Evolutionary conservation across 2,329 filamentous ascomycete genomes (phyloP), one percentile per base, ranked within the genome.

Genomic region (Exophiala calicioides): DNA sequence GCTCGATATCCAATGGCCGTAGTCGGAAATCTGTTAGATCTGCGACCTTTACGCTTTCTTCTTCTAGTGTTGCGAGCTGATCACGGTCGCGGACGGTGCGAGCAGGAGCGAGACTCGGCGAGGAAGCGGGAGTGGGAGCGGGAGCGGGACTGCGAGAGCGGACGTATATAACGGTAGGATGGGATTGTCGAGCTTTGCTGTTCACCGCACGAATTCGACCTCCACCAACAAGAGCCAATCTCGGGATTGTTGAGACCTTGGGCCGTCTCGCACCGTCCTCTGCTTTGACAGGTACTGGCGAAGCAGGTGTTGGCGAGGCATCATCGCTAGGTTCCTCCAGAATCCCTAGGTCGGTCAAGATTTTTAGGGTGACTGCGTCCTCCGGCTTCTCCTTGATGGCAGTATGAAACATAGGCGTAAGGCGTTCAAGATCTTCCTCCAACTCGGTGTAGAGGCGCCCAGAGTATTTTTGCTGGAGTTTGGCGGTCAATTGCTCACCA

Each of bases 1-100:
- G 38, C 18, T 50, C 35, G 16, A 46, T 42, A 8, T 40, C 23
- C 23, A 71, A 58, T 86, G 82, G 47, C 78, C 74, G 26, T 81
- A 77, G 2, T 60, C 65, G 42, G 65, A 68, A 43, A 63, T 60
- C 8, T 60, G 67, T 33, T 63, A 59, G 4, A 59, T 62, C 54
- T 62, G 62, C 51, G 9, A 44, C 41, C 24, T 24, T 9, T 6
- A 53, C 20, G 32, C n/a, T n/a, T 15, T 41, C 45, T n/a, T 41
- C 20, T n/a, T 37, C 33, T 41, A 45, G 36, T 5, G 23, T n/a
- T 29, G 40, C 34, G 16, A 45, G 32, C 21, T 35, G 27, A 12
- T 18, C 38, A n/a, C 35, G 23, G 8, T 40, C 44, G n/a, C n/a
- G n/a, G n/a, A n/a, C n/a, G n/a, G n/a, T n/a, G n/a, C n/a, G n/a